Conservation (phyloP, 148 eudicot genomes). For the Selenicereus undatus region DNA sequence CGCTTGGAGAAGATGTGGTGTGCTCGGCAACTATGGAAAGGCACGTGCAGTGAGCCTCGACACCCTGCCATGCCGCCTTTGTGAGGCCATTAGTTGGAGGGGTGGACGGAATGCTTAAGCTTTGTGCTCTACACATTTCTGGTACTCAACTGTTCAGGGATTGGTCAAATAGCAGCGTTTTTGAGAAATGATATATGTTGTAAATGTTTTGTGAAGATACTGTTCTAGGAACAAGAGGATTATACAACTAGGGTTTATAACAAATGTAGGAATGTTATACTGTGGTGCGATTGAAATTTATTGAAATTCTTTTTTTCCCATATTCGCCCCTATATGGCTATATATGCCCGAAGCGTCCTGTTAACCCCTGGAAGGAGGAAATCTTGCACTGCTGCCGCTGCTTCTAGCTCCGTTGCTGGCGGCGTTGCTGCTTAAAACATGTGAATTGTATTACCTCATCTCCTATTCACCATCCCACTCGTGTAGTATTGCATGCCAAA, state of each 20-base stretch:
- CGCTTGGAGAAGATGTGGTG: constrained; percentile 98
- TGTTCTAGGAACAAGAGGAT: neutral
- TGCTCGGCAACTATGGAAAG: constrained; percentile 66
- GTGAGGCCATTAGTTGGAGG: constrained; percentile 69
- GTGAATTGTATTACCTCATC: too few species aligned
- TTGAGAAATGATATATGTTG: constrained; percentile 7
- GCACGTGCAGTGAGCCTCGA: constrained; percentile 76
- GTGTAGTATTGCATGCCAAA: too few species aligned
- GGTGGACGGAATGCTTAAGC: constrained; percentile 65
- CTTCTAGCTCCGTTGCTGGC: too few species aligned
- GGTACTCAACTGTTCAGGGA: neutral
- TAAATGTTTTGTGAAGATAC: constrained; percentile 17
- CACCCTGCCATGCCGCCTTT: constrained; percentile 81
- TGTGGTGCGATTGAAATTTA: constrained; percentile 9
- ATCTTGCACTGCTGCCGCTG: too few species aligned
- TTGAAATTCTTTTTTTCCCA: neutral
- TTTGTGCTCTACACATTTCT: constrained; percentile 19
- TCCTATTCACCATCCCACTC: too few species aligned
- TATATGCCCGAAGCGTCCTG: too few species aligned
- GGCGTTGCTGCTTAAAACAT: too few species aligned
- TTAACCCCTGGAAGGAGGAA: too few species aligned
- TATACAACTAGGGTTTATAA: constrained; percentile 13
- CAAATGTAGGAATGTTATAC: constrained; percentile 1
- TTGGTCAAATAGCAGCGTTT: constrained; percentile 3
- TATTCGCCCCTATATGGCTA: neutral